These are phyloP conservation scores for Psilocybe subaeruginosa DNA, from an alignment of 768 basidiomycete species.

Conservation along the genomic window DNA sequence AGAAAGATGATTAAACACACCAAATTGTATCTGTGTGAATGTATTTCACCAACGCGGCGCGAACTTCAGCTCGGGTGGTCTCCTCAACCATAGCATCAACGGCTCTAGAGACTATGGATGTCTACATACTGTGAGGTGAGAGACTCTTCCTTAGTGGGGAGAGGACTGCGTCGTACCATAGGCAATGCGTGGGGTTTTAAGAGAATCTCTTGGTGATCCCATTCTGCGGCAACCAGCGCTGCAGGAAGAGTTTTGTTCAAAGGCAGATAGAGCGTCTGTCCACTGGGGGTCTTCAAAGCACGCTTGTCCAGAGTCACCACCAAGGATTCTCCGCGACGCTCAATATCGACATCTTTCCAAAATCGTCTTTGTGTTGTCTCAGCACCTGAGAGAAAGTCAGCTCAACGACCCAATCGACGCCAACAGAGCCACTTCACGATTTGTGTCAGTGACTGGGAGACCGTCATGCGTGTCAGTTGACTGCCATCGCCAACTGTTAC, in stretches of 20 bases:
- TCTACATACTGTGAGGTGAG: slow-evolving; percentile 49
- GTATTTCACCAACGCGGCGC: slow-evolving; percentile 74
- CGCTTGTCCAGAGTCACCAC: slow-evolving; percentile 81
- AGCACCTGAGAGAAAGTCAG: slow-evolving; percentile 58
- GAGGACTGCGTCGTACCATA: slow-evolving; percentile 57
- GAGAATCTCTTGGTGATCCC: slow-evolving; percentile 89
- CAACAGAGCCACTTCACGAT: slow-evolving; percentile 48
- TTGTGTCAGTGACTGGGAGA: slow-evolving; percentile 59
- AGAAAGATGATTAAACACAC: slow-evolving; percentile 39
- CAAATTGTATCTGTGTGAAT: slow-evolving; percentile 95
- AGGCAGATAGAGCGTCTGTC: slow-evolving; percentile 77
- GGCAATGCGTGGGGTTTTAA: slow-evolving; percentile 92
- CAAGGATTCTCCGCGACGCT: slow-evolving; percentile 53
- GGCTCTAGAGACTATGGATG: slow-evolving; percentile 88
- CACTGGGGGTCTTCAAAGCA: slow-evolving; percentile 85
- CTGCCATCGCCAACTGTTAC: slow-evolving; percentile 22
- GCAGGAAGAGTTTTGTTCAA: slow-evolving; percentile 72
- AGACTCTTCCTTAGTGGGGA: background rate
- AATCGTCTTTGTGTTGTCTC: slow-evolving; percentile 88
- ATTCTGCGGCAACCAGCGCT: slow-evolving; percentile 89
- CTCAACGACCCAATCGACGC: background rate
- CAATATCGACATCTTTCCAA: slow-evolving; percentile 91
- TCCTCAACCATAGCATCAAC: slow-evolving; percentile 75
- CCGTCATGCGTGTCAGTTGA: slow-evolving; percentile 39
- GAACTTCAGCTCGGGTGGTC: slow-evolving; percentile 60